Conservation (phyloP, 768 basidiomycete genomes). For the Artomyces pyxidatus region DNA sequence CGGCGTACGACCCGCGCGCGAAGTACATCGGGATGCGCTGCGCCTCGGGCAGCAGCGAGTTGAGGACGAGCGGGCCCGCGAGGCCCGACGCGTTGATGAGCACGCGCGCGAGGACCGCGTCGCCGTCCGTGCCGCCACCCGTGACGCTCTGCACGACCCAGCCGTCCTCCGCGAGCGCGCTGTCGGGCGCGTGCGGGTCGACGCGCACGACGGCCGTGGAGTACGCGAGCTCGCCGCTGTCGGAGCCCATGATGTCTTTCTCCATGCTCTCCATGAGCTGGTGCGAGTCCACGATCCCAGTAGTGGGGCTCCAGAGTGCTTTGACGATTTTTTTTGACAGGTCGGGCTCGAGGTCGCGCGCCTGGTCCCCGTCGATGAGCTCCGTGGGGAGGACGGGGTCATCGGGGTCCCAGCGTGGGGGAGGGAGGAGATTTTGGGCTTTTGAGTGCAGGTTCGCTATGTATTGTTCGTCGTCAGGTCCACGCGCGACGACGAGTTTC, state of each 20-base stretch:
- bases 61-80: conserved; percentile 61
- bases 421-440: conserved; percentile 45
- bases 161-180: conserved; percentile 40
- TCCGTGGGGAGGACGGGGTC: conserved; percentile 47
- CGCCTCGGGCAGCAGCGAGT: conserved; percentile 52
- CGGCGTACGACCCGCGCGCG: conserved; percentile 80
- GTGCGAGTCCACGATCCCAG: conserved; percentile 89
- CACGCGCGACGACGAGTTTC: conserved; percentile 89
- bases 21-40: conserved; percentile 68
- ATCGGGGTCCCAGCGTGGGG: conserved; percentile 26
- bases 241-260: conserved; percentile 67
- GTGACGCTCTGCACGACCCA: conserved; percentile 86
- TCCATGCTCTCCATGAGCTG: conserved; percentile 77
- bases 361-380: conserved; percentile 61
- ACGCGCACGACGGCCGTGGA: conserved; percentile 81
- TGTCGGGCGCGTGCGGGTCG: conserved; percentile 44
- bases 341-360: conserved; percentile 73
- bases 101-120: conserved; percentile 64
- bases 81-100: conserved; percentile 82
- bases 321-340: conserved; percentile 60
- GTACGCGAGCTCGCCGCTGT: conserved; percentile 61
- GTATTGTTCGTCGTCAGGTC: conserved; percentile 55
- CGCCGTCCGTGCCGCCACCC: conserved; percentile 35
- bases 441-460: conserved; percentile 62
- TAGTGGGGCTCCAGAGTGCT: conserved; percentile 77